Evolutionary conservation across 352 stramenopile genomes (phyloP).

Genomic region (Phytophthora constricta): DNA sequence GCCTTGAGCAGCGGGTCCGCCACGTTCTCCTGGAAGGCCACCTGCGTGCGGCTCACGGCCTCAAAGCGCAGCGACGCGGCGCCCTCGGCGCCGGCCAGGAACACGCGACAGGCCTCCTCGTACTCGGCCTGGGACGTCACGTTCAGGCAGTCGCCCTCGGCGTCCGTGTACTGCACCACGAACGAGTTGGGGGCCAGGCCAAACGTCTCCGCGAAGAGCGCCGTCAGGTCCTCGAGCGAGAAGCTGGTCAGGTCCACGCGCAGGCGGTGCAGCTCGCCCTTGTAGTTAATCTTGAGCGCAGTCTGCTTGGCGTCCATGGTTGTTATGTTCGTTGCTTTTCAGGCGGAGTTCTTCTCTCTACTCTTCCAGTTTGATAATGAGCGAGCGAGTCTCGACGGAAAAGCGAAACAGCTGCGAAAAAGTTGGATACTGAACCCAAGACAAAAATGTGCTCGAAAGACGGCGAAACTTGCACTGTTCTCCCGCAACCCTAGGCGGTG

Average conservation of each 20-base stretch:
- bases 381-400: constrained; percentile 6
- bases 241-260: constrained; percentile 66
- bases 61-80: constrained; percentile 72
- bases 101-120: constrained; percentile 63
- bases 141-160: constrained; percentile 75
- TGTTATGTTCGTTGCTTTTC: constrained; percentile 13
- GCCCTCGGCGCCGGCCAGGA: constrained; percentile 40
- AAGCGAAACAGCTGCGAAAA: constrained; percentile 11
- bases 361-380: constrained; percentile 45
- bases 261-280: constrained; percentile 86
- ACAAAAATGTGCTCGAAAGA: neutral
- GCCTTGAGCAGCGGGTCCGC: constrained; percentile 80
- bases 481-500: constrained; percentile 1
- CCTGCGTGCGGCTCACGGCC: constrained; percentile 61
- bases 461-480: neutral
- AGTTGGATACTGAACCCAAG: neutral
- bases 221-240: constrained; percentile 50
- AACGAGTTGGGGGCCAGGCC: constrained; percentile 50
- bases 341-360: constrained; percentile 14
- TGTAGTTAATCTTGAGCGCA: constrained; percentile 82
- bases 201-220: constrained; percentile 73
- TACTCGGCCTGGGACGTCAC: constrained; percentile 77
- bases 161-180: constrained; percentile 84
- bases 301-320: constrained; percentile 61
- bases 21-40: constrained; percentile 84